A percentile compares a stretch with the other conserved stretches of the same genome.
Conservation (phyloP, 2,329 filamentous ascomycete genomes). For the Conoideocrella luteorostrata region DNA sequence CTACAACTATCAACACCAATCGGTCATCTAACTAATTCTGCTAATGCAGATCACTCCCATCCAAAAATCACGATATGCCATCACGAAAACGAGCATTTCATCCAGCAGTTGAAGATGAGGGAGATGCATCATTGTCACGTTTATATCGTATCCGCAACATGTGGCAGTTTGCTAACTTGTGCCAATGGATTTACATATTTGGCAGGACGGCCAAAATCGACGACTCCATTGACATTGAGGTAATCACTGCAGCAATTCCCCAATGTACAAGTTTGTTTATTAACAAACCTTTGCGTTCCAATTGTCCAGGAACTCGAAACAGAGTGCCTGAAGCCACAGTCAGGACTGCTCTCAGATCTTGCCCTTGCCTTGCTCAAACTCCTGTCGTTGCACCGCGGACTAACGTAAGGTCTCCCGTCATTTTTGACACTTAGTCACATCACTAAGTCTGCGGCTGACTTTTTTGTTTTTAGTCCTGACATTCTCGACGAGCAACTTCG, state of each 20-base stretch:
- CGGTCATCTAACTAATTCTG: background rate
- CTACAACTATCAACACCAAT: too few relatives aligned
- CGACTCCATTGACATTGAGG: conserved; percentile 83
- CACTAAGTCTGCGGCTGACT: conserved; percentile 14
- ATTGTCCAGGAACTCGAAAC: conserved; percentile 68
- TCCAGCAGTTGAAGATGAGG: background rate
- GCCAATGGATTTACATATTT: conserved; percentile 90
- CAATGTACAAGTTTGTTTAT: background rate
- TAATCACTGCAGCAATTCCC: conserved; percentile 32
- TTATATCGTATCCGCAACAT: conserved; percentile 72
- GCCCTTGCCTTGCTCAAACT: conserved; percentile 85
- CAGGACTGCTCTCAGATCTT: conserved; percentile 69
- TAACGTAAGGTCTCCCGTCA: conserved; percentile 60
- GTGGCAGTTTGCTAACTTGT: conserved; percentile 93
- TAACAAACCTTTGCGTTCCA: background rate
- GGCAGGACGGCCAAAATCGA: conserved; percentile 85
- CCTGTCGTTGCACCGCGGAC: conserved; percentile 84
- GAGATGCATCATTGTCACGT: conserved; percentile 18
- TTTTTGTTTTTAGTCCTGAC: conserved; percentile 54
- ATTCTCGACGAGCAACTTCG: conserved; percentile 91
- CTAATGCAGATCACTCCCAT: too few relatives aligned
- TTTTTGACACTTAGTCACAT: background rate
- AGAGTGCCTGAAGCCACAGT: conserved; percentile 78
- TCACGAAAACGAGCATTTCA: conserved; percentile 8
- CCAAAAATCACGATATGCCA: conserved; percentile 12